phyloP scores from a whole-genome alignment of 306 rosid species.

The Quercus agrifolia region DNA sequence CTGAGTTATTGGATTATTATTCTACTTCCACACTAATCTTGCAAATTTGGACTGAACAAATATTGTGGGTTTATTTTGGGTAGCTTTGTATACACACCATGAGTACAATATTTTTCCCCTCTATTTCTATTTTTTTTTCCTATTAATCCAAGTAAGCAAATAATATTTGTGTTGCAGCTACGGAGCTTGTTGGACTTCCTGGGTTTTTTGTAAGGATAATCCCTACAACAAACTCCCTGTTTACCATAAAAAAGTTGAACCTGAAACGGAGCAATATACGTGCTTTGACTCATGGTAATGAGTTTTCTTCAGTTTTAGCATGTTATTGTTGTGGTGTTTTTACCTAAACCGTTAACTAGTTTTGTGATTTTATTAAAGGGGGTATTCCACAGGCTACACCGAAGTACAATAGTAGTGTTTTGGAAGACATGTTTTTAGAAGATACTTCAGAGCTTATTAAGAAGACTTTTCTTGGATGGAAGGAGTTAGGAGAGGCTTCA shows the following conservation, averaged over 20 bases:
- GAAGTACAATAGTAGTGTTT: conserved; percentile 78
- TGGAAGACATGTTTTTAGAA: conserved; percentile 84
- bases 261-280: conserved; percentile 66
- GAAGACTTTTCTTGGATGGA: conserved; percentile 54
- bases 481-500: conserved; percentile 67
- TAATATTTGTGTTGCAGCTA: conserved; percentile 37
- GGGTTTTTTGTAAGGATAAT: conserved; percentile 56
- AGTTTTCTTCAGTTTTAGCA: conserved; percentile 10
- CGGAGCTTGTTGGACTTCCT: conserved; percentile 47
- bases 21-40: not conserved
- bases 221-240: conserved; percentile 60
- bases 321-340: conserved; percentile 17
- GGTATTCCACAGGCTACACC: conserved; percentile 62
- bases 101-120: no score
- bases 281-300: conserved; percentile 52
- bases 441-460: conserved; percentile 44
- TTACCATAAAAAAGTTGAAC: conserved; percentile 55
- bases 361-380: conserved; percentile 40
- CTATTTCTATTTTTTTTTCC: no score
- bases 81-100: no score
- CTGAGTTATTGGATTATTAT: not conserved
- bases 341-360: conserved; percentile 6
- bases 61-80: no score
- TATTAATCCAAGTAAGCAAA: no score
- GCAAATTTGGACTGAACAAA: conserved; percentile 11